These are phyloP conservation scores for Jacaranda copaia DNA, from an alignment of 257 asterid species.

Conservation along the genomic window DNA sequence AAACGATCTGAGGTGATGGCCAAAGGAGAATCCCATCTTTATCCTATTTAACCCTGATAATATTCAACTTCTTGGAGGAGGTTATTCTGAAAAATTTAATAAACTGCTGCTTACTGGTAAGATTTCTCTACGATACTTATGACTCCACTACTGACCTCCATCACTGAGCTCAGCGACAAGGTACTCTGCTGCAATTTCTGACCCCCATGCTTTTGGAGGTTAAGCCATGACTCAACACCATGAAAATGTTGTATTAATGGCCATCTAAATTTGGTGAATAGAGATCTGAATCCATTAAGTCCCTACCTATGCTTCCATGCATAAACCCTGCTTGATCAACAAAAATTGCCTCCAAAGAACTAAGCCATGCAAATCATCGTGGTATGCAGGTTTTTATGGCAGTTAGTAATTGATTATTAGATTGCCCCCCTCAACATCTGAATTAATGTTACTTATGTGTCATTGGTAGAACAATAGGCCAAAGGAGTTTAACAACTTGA, in stretches of 20 bases:
- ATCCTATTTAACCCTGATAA: neutral
- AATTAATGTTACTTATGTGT: neutral
- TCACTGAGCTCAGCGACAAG: neutral
- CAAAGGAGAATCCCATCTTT: neutral
- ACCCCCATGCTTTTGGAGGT: neutral
- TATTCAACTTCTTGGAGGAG: neutral
- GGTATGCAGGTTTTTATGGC: neutral
- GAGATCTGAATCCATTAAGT: neutral
- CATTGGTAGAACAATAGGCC: neutral
- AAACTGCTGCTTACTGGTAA: neutral
- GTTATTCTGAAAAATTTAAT: neutral
- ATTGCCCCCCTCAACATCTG: neutral
- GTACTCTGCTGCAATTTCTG: neutral
- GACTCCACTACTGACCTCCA: neutral
- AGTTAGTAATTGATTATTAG: neutral
- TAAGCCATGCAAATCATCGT: neutral
- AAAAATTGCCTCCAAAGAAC: slow-evolving; percentile 9
- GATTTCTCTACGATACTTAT: neutral
- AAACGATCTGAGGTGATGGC: too few relatives aligned
- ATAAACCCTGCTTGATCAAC: neutral
- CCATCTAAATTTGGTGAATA: neutral
- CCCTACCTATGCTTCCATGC: neutral
- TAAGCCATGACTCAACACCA: too few relatives aligned
- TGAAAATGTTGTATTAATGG: neutral
- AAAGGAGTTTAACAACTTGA: slow-evolving; percentile 1